Conservation (phyloP, 352 stramenopile genomes). For the Globisporangium mamillatum region DNA sequence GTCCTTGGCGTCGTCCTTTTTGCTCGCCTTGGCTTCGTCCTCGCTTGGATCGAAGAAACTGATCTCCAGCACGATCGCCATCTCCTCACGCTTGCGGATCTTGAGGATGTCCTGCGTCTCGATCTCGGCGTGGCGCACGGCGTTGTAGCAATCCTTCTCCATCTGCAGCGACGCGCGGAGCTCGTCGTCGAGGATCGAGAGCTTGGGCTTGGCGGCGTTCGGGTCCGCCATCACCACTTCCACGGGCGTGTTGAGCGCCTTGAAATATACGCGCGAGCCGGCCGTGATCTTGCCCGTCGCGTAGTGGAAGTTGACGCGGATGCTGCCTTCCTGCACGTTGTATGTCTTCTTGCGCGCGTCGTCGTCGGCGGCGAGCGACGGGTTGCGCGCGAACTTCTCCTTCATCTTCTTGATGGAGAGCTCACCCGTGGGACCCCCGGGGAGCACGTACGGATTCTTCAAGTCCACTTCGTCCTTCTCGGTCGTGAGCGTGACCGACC, state of each 20-base stretch:
- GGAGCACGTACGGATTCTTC: slow-evolving; percentile 79
- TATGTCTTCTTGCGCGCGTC: slow-evolving; percentile 90
- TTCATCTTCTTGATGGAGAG: slow-evolving; percentile 92
- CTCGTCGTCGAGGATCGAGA: slow-evolving; percentile 75
- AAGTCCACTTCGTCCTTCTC: slow-evolving; percentile 76
- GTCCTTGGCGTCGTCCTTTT: slow-evolving; percentile 67
- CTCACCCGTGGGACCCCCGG: slow-evolving; percentile 64
- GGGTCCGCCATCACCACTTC: slow-evolving; percentile 76
- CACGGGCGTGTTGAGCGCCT: slow-evolving; percentile 60
- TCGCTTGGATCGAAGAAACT: slow-evolving; percentile 82
- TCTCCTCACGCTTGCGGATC: slow-evolving; percentile 85
- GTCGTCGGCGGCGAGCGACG: slow-evolving; percentile 44
- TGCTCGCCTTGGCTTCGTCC: slow-evolving; percentile 56
- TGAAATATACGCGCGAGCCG: slow-evolving; percentile 76
- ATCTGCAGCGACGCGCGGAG: slow-evolving; percentile 61
- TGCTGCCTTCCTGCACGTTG: slow-evolving; percentile 88
- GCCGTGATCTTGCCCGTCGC: slow-evolving; percentile 90
- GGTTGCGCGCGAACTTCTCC: slow-evolving; percentile 87
- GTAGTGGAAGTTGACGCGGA: slow-evolving; percentile 91
- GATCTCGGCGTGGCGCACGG: slow-evolving; percentile 80
- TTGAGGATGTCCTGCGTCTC: slow-evolving; percentile 92
- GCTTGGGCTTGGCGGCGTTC: slow-evolving; percentile 58
- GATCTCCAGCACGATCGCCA: slow-evolving; percentile 78
- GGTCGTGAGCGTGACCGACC: slow-evolving; percentile 73
- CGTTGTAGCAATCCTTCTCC: slow-evolving; percentile 92